phyloP scores from a whole-genome alignment of 257 asterid species.

The Solanum peruvianum region DNA sequence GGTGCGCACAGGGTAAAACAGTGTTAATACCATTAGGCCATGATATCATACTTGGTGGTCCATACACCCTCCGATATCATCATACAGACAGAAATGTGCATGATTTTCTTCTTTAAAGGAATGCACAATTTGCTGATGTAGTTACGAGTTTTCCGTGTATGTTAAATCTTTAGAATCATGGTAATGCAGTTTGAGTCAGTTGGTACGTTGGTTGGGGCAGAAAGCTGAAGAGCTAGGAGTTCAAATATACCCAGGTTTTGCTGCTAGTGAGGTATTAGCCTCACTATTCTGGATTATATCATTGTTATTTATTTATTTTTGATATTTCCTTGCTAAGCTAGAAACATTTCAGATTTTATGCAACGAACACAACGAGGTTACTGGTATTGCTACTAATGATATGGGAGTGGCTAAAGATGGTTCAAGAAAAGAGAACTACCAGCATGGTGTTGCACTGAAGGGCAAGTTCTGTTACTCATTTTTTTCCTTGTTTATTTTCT shows the following conservation, averaged over 20 bases:
- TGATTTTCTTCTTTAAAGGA: neutral
- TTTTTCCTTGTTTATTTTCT: neutral
- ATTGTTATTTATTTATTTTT: neutral
- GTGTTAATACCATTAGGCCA: too few species aligned
- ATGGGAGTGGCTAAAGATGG: slow-evolving; percentile 97
- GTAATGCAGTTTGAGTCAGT: slow-evolving; percentile 76
- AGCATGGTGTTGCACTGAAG: slow-evolving; percentile 83
- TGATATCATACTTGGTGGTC: neutral
- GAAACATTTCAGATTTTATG: slow-evolving; percentile 46
- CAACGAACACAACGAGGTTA: slow-evolving; percentile 49
- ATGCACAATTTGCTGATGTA: neutral
- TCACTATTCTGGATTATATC: neutral
- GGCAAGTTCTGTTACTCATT: slow-evolving; percentile 33
- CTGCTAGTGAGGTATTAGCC: slow-evolving; percentile 84
- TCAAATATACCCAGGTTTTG: slow-evolving; percentile 97
- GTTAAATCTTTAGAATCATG: slow-evolving; percentile 6
- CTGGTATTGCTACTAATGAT: slow-evolving; percentile 93
- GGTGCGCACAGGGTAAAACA: too few species aligned
- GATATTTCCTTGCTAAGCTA: neutral
- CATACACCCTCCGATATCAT: neutral
- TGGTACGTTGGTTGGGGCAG: slow-evolving; percentile 85
- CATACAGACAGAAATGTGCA: neutral
- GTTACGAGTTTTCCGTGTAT: neutral
- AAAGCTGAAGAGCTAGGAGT: slow-evolving; percentile 98
- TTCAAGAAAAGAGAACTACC: slow-evolving; percentile 66